phyloP scores from a whole-genome alignment of 495 filamentous ascomycete genomes.

The Pyrenopolyporus hunteri region DNA sequence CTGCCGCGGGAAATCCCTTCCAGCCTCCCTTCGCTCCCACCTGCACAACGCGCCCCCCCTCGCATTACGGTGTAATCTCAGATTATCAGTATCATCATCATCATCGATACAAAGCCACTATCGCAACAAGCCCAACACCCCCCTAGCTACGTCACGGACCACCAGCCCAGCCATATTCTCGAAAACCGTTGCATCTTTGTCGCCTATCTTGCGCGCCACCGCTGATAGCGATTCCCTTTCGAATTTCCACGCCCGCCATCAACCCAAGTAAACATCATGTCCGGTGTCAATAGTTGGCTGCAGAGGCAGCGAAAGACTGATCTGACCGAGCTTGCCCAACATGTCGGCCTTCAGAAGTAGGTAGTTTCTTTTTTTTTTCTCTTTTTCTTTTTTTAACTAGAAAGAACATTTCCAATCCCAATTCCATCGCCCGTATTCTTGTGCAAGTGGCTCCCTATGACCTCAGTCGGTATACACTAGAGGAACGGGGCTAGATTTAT shows the following conservation, averaged over 20 bases:
- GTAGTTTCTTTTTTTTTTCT: constrained; percentile 36
- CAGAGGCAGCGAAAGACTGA: constrained; percentile 84
- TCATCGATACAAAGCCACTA: not conserved
- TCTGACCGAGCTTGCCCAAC: constrained; percentile 73
- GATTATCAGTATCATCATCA: constrained; percentile 13
- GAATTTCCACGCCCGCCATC: not conserved
- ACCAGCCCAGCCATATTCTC: constrained; percentile 14
- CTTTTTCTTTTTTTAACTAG: not conserved
- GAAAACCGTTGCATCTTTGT: constrained; percentile 41
- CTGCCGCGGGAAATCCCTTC: constrained; percentile 18
- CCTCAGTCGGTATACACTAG: too few species aligned
- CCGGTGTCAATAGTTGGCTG: constrained; percentile 69
- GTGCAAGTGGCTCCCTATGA: too few species aligned
- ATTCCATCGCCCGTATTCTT: constrained; percentile 3
- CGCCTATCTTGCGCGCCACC: constrained; percentile 44
- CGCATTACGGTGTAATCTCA: constrained; percentile 26
- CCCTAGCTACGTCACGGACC: constrained; percentile 29
- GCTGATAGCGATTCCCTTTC: constrained; percentile 20
- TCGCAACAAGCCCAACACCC: not conserved
- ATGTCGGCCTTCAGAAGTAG: constrained; percentile 76
- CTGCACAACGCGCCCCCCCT: constrained; percentile 15
- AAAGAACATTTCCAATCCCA: constrained; percentile 12
- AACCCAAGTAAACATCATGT: too few species aligned
- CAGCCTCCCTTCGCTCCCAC: not conserved
- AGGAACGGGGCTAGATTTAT: constrained; percentile 8